Evolutionary conservation across 495 filamentous ascomycete species (phyloP), one percentile per base, ranked within the genome.

Genomic region (Echria macrotheca): DNA sequence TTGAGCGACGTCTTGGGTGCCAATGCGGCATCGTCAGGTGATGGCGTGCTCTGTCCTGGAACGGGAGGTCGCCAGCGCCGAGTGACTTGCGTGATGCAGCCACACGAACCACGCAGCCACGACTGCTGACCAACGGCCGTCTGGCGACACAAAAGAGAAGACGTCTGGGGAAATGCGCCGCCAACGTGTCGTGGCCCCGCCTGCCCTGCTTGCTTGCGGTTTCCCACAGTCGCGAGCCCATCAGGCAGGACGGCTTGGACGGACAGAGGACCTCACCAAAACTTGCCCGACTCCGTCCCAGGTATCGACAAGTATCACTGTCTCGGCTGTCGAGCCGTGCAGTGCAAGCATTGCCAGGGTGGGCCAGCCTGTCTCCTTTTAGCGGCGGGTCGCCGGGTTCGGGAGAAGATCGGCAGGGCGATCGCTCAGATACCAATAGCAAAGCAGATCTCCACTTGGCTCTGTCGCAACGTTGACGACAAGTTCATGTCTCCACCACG

Each of bases 1-100:
- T 11, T 3, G 19, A n/a, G n/a, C n/a, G n/a, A n/a, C n/a, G n/a
- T 12, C 44, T 46, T 46, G 44, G 44, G 44, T 33, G 44, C 31
- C 44, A 46, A 46, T 46, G 44, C 29, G 44, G 44, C 44, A 14
- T 28, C 44, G 29, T 46, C 44, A 46, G 29, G 17, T 46, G 44
- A 33, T 46, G 28, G 31, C 44, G 44, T 46, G 44, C 29, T n/a
- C n/a, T n/a, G 21, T 46, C 31, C 15, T 46, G 18, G 36, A 46
- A 18, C 25, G 28, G 29, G 31, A 35, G 44, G 44, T 28, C 31
- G 31, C 26, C 44, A 35, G 44, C 29, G 29, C 19, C 44, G 36
- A 35, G 21, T 46, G 44, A 46, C 44, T 22, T 36, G 29, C 26
- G 44, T 12, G 31, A 22, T 33, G 44, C 44, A 46, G 29, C 44